A percentile compares a stretch with the other conserved stretches of the same genome.
Evolutionary conservation across 2,329 filamentous ascomycete species (phyloP).

Genomic region (Nothophaeocryptopus gaeumannii): DNA sequence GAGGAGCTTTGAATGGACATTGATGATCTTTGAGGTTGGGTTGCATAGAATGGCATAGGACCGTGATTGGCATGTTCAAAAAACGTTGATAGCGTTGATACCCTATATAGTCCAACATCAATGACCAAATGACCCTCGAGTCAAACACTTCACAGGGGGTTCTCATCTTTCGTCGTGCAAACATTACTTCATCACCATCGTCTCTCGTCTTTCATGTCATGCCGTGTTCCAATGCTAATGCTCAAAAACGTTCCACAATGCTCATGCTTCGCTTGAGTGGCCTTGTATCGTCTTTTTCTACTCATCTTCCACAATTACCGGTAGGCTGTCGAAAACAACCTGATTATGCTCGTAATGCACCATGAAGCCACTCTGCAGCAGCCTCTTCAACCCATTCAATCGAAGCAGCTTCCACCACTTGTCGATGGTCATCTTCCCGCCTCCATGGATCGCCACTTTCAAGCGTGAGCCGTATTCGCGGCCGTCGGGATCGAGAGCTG

Average conservation of each 20-base stretch:
- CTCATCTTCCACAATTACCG: slow-evolving; percentile 38
- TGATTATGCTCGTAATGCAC: slow-evolving; percentile 62
- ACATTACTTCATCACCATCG: background rate
- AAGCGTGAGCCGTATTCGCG: slow-evolving; percentile 61
- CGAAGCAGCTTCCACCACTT: slow-evolving; percentile 72
- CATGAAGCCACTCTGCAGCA: slow-evolving; percentile 61
- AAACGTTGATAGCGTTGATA: too few relatives aligned
- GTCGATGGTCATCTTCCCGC: slow-evolving; percentile 61
- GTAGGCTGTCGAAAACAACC: slow-evolving; percentile 59
- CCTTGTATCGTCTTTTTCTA: background rate
- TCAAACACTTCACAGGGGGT: too few relatives aligned
- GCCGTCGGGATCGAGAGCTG: slow-evolving; percentile 60
- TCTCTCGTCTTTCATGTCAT: background rate
- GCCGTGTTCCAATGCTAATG: background rate
- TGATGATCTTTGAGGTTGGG: too few relatives aligned
- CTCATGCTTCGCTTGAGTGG: background rate
- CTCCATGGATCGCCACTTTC: slow-evolving; percentile 58
- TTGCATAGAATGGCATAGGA: too few relatives aligned
- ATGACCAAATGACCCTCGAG: too few relatives aligned
- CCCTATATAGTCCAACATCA: too few relatives aligned
- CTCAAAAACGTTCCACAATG: background rate
- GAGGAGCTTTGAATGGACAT: too few relatives aligned
- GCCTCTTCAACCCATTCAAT: slow-evolving; percentile 58
- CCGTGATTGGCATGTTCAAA: too few relatives aligned
- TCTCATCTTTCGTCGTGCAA: too few relatives aligned